Conservation (phyloP, 768 basidiomycete genomes). For the Termitomyces sp. region DNA sequence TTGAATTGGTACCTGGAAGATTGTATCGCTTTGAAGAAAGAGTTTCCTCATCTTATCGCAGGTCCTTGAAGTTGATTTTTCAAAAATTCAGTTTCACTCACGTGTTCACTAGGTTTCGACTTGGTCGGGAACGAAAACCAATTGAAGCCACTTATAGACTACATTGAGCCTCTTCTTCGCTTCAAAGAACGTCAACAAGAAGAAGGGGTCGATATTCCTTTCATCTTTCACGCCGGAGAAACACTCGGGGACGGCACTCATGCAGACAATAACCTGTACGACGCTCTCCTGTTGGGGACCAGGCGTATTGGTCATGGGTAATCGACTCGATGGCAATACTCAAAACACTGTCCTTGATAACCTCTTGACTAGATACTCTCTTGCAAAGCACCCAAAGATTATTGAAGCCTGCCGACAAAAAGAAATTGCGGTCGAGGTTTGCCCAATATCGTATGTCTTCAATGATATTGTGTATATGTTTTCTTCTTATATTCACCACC, state of each 20-base stretch:
- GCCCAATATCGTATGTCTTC: slow-evolving; percentile 72
- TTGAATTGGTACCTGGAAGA: slow-evolving; percentile 71
- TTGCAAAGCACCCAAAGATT: slow-evolving; percentile 75
- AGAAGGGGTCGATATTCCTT: slow-evolving; percentile 64
- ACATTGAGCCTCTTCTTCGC: slow-evolving; percentile 55
- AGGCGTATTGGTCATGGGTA: slow-evolving; percentile 84
- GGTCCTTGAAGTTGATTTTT: slow-evolving; percentile 37
- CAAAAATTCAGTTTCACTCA: background rate
- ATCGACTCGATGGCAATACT: slow-evolving; percentile 1
- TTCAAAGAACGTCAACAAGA: slow-evolving; percentile 60
- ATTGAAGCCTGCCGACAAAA: slow-evolving; percentile 65
- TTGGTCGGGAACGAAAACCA: slow-evolving; percentile 76
- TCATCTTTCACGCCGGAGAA: slow-evolving; percentile 80
- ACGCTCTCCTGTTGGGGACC: slow-evolving; percentile 75
- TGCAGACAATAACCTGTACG: slow-evolving; percentile 73
- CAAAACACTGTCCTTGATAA: background rate
- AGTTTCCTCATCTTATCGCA: slow-evolving; percentile 70
- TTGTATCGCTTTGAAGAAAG: slow-evolving; percentile 69
- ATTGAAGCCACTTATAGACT: slow-evolving; percentile 57
- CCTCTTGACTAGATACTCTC: slow-evolving; percentile 51
- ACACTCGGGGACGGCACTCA: slow-evolving; percentile 73
- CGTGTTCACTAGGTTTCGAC: slow-evolving; percentile 58
- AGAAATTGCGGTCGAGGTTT: slow-evolving; percentile 69
- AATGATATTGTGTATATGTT: background rate
- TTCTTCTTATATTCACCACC: background rate